Conservation (phyloP, 2,329 filamentous ascomycete genomes). For the Cytospora piceae region DNA sequence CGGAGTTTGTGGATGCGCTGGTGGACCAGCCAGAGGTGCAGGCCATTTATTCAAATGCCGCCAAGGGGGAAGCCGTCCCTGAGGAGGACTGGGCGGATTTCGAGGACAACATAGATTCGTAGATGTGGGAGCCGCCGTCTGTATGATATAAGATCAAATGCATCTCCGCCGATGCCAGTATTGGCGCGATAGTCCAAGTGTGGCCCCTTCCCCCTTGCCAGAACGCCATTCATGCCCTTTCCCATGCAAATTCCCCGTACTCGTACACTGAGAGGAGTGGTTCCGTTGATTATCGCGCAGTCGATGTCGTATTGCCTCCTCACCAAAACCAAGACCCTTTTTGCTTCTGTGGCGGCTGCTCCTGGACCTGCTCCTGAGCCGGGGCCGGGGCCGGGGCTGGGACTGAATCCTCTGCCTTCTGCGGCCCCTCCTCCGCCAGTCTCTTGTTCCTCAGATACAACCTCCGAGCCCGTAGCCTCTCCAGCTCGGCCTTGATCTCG, state of each 20-base stretch:
- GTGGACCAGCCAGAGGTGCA: conserved; percentile 75
- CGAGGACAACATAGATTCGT: conserved; percentile 55
- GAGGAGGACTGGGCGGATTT: conserved; percentile 60
- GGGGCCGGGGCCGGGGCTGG: conserved; percentile 20
- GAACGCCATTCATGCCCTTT: too few relatives aligned
- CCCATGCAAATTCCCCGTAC: conserved; percentile 14
- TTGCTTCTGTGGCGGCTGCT: conserved; percentile 33
- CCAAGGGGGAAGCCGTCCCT: conserved; percentile 49
- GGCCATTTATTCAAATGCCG: conserved; percentile 75
- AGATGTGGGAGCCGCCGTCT: conserved; percentile 31
- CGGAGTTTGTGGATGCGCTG: conserved; percentile 61
- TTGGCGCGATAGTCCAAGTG: not conserved
- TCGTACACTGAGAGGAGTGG: conserved; percentile 16
- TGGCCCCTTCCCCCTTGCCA: not conserved
- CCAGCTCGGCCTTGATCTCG: conserved; percentile 81
- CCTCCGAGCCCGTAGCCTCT: conserved; percentile 65
- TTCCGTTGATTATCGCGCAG: conserved; percentile 6
- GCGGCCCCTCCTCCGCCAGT: conserved; percentile 44
- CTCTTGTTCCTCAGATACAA: conserved; percentile 78
- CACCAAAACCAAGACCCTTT: conserved; percentile 24
- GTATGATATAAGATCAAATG: not conserved
- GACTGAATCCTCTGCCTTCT: conserved; percentile 29
- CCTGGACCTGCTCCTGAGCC: conserved; percentile 32
- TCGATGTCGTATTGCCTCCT: not conserved
- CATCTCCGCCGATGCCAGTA: conserved; percentile 2